These are phyloP conservation scores for Ormosia semicastrata DNA, from an alignment of 306 rosid species.

Conservation along the genomic window DNA sequence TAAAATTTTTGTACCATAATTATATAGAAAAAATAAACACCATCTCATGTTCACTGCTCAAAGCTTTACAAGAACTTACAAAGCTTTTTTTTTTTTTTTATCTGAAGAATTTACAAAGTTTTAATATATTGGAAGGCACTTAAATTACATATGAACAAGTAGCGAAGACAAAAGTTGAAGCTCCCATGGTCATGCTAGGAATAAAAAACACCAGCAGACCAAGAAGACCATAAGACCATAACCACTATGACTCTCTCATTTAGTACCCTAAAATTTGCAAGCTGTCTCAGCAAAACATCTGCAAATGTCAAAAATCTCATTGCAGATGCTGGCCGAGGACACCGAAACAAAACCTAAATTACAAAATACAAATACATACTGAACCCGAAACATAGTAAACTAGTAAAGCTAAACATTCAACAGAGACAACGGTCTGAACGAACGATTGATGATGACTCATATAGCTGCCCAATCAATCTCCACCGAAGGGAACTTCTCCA, in stretches of 20 bases:
- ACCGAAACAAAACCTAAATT: slow-evolving; percentile 21
- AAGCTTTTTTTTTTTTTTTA: too few relatives aligned
- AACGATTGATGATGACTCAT: background rate
- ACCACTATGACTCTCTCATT: slow-evolving; percentile 14
- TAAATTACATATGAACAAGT: slow-evolving; percentile 1
- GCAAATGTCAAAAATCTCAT: slow-evolving; percentile 75
- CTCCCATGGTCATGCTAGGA: slow-evolving; percentile 51
- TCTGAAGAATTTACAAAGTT: background rate
- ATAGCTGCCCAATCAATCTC: slow-evolving; percentile 94
- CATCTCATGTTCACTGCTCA: background rate
- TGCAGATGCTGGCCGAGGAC: slow-evolving; percentile 56
- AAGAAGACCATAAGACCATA: background rate
- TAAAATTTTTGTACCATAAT: too few relatives aligned
- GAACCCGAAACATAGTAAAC: background rate
- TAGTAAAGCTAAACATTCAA: background rate
- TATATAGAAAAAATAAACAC: too few relatives aligned
- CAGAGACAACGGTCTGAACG: background rate
- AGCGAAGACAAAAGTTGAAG: slow-evolving; percentile 4
- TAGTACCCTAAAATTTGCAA: slow-evolving; percentile 19
- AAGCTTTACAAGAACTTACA: background rate
- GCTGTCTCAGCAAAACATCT: slow-evolving; percentile 42
- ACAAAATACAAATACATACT: background rate
- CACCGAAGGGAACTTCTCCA: slow-evolving; percentile 82
- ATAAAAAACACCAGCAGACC: slow-evolving; percentile 58
- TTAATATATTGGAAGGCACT: background rate